These are phyloP conservation scores for Dendrocalamus sinicus DNA, from an alignment of 176 grass and related monocot genomes.

Conservation along the genomic window DNA sequence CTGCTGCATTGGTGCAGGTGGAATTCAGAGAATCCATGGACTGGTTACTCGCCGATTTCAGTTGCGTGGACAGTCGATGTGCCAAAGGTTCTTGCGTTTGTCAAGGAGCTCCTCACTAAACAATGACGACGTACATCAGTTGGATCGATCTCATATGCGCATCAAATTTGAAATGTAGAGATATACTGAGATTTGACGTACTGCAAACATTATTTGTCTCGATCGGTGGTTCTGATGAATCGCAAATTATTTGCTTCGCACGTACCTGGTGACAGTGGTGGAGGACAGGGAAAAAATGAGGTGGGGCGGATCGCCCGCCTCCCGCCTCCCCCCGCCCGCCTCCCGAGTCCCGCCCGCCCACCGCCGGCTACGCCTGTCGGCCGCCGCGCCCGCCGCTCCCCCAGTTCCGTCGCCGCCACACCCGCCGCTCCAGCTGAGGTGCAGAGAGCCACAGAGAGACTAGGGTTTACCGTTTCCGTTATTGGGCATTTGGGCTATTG, in stretches of 20 bases:
- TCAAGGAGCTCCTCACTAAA: constrained; percentile 63
- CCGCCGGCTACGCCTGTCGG: too few species aligned
- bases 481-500: too few species aligned
- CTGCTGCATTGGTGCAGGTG: constrained; percentile 52
- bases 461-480: too few species aligned
- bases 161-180: constrained; percentile 21
- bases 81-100: constrained; percentile 61
- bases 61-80: constrained; percentile 93
- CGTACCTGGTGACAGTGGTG: background rate
- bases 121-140: constrained; percentile 35
- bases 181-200: background rate
- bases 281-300: too few species aligned
- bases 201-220: constrained; percentile 1
- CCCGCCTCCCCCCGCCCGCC: too few species aligned
- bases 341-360: too few species aligned
- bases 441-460: too few species aligned
- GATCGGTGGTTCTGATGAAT: background rate
- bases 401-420: too few species aligned
- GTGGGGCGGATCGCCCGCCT: too few species aligned
- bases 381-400: too few species aligned
- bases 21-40: constrained; percentile 83
- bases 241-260: background rate
- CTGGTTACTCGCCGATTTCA: constrained; percentile 69
- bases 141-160: background rate
- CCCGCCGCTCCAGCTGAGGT: too few species aligned